Conservation (phyloP, 1,139 yeast species). For the Candida sp. region DNA sequence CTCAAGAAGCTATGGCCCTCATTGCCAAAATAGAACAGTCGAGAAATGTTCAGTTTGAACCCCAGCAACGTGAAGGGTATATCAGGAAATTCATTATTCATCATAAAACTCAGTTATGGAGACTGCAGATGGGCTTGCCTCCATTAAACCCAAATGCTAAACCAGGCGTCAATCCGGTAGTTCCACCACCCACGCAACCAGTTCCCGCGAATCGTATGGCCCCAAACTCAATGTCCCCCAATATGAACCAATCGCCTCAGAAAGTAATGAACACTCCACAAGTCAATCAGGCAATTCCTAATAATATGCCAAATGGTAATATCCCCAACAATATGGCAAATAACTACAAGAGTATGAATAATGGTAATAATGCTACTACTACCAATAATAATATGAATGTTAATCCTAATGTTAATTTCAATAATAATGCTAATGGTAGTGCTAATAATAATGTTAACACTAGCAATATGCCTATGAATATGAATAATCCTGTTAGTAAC, state of each 20-base stretch:
- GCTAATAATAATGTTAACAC: background rate
- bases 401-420: background rate
- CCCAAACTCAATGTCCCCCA: background rate
- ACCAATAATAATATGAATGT: background rate
- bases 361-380: background rate
- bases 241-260: constrained; percentile 6
- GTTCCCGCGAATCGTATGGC: constrained; percentile 11
- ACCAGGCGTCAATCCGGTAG: constrained; percentile 8
- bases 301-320: background rate
- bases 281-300: constrained; percentile 2
- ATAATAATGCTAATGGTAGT: background rate
- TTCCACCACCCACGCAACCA: constrained; percentile 7
- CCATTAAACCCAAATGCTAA: constrained; percentile 2
- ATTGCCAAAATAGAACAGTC: constrained; percentile 36
- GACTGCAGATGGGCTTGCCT: constrained; percentile 29
- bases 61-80: constrained; percentile 35
- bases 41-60: constrained; percentile 33
- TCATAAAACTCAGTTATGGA: constrained; percentile 41
- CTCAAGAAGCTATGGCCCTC: constrained; percentile 39
- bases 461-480: background rate
- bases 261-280: constrained; percentile 12
- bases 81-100: constrained; percentile 39
- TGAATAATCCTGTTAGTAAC: constrained; percentile 2
- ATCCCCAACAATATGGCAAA: background rate
- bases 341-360: background rate